These are phyloP conservation scores for Caryopteris hybrid DNA, from an alignment of 305 asterid genomes.

Conservation along the genomic window DNA sequence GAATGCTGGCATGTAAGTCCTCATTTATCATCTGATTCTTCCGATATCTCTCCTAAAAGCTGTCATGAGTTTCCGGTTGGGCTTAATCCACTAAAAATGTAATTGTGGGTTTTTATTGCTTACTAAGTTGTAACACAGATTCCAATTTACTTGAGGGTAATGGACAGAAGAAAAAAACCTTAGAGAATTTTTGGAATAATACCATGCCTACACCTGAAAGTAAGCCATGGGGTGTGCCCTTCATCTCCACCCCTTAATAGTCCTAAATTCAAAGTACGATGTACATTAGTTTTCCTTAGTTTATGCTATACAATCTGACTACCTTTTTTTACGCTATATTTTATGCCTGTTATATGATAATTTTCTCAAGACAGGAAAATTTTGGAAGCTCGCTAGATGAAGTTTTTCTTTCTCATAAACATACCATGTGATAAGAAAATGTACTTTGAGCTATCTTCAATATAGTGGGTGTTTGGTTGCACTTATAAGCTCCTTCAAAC, in stretches of 20 bases:
- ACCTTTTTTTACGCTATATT: neutral
- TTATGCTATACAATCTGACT: neutral
- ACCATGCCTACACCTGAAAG: neutral
- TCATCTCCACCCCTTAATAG: neutral
- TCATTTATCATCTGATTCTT: conserved; percentile 4
- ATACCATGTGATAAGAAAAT: neutral
- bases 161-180: neutral
- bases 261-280: conserved; percentile 2
- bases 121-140: neutral
- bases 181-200: neutral
- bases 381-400: neutral
- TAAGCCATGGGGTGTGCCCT: neutral
- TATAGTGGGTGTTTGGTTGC: too few species aligned
- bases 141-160: neutral
- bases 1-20: conserved; percentile 87
- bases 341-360: neutral
- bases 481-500: too few species aligned
- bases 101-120: conserved; percentile 1
- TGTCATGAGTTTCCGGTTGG: too few species aligned
- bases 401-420: neutral
- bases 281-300: neutral
- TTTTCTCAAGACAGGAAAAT: neutral
- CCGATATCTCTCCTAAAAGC: neutral
- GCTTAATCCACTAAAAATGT: too few species aligned
- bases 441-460: neutral